Evolutionary conservation across 305 asterid species (phyloP), one percentile per base, ranked within the genome.

Genomic region (Fraxinus sp.): DNA sequence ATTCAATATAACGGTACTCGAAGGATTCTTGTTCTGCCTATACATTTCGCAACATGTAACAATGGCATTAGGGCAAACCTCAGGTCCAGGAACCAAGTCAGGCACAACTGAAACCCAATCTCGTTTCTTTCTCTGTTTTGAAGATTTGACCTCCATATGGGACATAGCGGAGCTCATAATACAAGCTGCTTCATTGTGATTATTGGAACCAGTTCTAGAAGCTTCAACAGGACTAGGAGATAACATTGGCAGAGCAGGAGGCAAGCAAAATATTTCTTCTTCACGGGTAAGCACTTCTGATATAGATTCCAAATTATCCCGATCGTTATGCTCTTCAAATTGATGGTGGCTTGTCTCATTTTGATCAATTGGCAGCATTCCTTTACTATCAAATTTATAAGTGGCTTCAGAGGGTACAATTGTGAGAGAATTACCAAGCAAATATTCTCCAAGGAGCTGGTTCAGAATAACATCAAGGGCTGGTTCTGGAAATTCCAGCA

Each of bases 1-100:
- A 11, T 84, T 86, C 74, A 4, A 33, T 7, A 11, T 36, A 41
- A 72, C 37, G 39, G 26, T 32, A 1, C 0, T 3, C 73, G 89
- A 14, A 57, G 66, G 81, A 77, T 14, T n/a, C 32, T 71, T 72
- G 0, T 70, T 55, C 30, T 5, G 81, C 78, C 72, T 85, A 64
- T 4, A 13, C 16, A n/a, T 24, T 86, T 79, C 46, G 6, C 32
- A 86, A 83, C 77, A 87, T 71, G 84, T 86, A 52, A 77, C 41
- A 78, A 93, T 77, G 39, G 92, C 91, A 79, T 87, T 49, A 11
- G 96, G 94, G 86, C 70, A 86, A 81, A 6, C 72, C 79, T 87
- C 90, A 39, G 94, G 83, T 59, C 87, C 93, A 80, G 90, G 37
- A 57, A 82, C 76, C 82, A 85, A 80, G 30, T 79, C 79, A 59